Base-by-base conservation (phyloP, 768 basidiomycete genomes). In the Amanita rubescens region DNA sequence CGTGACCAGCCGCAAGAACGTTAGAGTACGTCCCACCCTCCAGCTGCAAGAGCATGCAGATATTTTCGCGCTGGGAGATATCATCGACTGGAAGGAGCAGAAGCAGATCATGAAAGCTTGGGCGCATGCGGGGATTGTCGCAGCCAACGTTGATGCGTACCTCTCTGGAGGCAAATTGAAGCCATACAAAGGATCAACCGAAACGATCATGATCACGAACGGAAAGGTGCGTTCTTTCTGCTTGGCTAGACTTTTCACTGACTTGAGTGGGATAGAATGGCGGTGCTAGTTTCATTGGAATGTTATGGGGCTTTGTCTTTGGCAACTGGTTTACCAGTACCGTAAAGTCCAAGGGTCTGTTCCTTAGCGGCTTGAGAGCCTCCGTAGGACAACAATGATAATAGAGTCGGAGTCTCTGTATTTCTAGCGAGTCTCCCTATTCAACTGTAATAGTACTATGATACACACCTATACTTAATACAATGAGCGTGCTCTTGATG, bases 61-160 rank as follows among this genome's bases (percentile, higher is more conserved):
- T 49, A 75, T 85, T 19, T 85, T 81, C 57, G 84, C 82, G 0
- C 62, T 69, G 4, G 83, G 84, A 1, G 84, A 85, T 59, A 71
- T 79, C 50, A 73, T 77, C 52, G 77, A 81, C 44, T 75, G 71
- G 63, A 52, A 59, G 0, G 84, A 84, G 60, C 77, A 78, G 59
- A 83, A 84, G 60, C 81, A 71, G 49, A 57, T 68, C 17, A 59
- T 58, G n/a, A 85, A 85, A 59, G 70, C 70, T 1, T 43, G 41
- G 2, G 68, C 64, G 2, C 84, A 85, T 43, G 66, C 62, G 0
- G 60, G 51, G 0, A 58, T 83, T 20, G 70, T 78, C 17, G 68
- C 69, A 9, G 63, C 69, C 15, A 87, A 87, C 56, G 63, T 84
- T 12, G 24, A 79, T 8, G 59, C 59, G 9, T 62, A 63, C 34